phyloP scores from a whole-genome alignment of 2,329 filamentous ascomycete genomes.

The Diaporthe vexans region DNA sequence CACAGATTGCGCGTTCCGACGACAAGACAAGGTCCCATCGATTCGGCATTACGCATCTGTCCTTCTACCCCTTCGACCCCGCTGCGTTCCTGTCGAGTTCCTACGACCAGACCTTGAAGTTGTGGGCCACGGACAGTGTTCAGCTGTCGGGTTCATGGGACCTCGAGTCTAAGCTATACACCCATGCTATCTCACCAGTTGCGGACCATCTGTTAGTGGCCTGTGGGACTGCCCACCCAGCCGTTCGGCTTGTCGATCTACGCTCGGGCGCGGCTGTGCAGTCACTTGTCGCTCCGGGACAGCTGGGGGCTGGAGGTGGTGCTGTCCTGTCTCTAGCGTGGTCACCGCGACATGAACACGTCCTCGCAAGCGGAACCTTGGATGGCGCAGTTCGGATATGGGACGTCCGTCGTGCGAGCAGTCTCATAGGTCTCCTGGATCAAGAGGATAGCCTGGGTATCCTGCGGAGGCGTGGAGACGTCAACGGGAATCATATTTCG shows the following conservation, averaged over 20 bases:
- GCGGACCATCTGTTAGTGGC: constrained; percentile 84
- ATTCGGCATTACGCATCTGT: constrained; percentile 81
- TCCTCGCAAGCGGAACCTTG: constrained; percentile 86
- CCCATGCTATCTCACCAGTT: constrained; percentile 82
- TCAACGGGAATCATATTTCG: constrained; percentile 49
- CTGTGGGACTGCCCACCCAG: constrained; percentile 87
- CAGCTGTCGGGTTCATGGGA: constrained; percentile 75
- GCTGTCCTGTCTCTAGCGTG: constrained; percentile 80
- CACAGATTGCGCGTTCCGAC: constrained; percentile 61
- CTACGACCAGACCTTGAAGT: constrained; percentile 82
- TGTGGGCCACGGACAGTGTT: constrained; percentile 78
- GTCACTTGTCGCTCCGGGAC: constrained; percentile 75
- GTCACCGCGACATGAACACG: constrained; percentile 84
- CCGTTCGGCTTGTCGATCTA: constrained; percentile 87
- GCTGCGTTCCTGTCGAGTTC: constrained; percentile 82
- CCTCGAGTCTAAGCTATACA: constrained; percentile 78
- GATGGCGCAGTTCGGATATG: constrained; percentile 89
- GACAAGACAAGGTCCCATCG: constrained; percentile 61
- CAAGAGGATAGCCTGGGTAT: constrained; percentile 86
- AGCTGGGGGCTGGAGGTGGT: constrained; percentile 58
- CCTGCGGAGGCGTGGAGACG: constrained; percentile 54
- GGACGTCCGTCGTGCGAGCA: constrained; percentile 86
- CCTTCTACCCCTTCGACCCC: constrained; percentile 84
- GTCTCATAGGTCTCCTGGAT: constrained; percentile 82
- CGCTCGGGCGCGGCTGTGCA: constrained; percentile 84